Evolutionary conservation across 2,329 filamentous ascomycete species (phyloP).

Genomic region (Salinomyces thailandicus): DNA sequence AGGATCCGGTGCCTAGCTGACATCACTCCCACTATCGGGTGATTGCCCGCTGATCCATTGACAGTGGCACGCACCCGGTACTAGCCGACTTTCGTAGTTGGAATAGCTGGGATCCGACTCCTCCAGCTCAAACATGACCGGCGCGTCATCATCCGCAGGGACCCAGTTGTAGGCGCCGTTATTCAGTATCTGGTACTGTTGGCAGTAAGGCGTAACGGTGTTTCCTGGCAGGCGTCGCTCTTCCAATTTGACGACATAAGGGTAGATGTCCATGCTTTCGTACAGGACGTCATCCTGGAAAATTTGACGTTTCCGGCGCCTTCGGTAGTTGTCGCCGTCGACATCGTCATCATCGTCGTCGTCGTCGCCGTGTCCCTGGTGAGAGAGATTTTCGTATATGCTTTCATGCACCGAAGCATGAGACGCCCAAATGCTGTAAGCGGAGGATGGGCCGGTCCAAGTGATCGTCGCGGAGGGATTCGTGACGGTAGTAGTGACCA

Average conservation of each 20-base stretch:
- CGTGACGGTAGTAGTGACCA: conserved; percentile 11
- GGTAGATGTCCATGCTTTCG: conserved; percentile 21
- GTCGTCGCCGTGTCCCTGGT: conserved; percentile 2
- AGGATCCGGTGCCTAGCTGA: too few relatives aligned
- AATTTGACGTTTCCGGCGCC: conserved; percentile 6
- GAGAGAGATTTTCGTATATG: neutral
- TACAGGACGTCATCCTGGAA: conserved; percentile 4
- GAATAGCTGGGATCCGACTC: conserved; percentile 30
- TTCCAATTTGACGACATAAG: conserved; percentile 54
- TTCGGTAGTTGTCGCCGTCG: conserved; percentile 1
- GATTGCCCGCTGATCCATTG: conserved; percentile 24
- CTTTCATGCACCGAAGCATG: neutral
- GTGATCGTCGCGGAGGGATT: conserved; percentile 12
- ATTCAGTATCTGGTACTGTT: conserved; percentile 51
- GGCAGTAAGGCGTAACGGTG: conserved; percentile 47
- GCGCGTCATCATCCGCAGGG: conserved; percentile 24
- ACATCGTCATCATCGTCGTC: conserved; percentile 7
- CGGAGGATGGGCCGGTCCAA: conserved; percentile 10
- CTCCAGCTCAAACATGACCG: conserved; percentile 30
- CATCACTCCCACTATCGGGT: too few relatives aligned
- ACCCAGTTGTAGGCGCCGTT: conserved; percentile 37
- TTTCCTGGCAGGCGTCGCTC: conserved; percentile 46
- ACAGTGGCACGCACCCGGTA: conserved; percentile 25
- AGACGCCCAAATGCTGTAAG: conserved; percentile 7
- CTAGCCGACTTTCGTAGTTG: conserved; percentile 14